Evolutionary conservation across 805 yeast genomes (phyloP).

Genomic region (Metschnikowia shivogae): DNA sequence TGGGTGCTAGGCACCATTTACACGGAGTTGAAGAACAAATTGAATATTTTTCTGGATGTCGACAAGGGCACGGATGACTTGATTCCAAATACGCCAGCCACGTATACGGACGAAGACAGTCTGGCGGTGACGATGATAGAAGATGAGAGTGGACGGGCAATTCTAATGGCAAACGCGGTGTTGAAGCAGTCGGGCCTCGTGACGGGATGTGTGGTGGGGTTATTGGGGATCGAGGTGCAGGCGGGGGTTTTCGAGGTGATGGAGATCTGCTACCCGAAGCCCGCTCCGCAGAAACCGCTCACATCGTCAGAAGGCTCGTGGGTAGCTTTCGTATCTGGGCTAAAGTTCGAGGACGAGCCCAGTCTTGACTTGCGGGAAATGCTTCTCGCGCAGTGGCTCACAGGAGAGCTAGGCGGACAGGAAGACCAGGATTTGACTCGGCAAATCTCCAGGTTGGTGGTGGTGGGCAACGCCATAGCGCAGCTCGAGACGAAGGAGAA

Average conservation of each 20-base stretch:
- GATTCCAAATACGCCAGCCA: conserved; percentile 37
- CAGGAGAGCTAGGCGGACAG: conserved; percentile 59
- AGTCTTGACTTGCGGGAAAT: conserved; percentile 47
- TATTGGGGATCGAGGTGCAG: conserved; percentile 78
- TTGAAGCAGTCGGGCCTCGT: conserved; percentile 58
- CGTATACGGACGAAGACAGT: conserved; percentile 39
- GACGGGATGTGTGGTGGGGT: conserved; percentile 86
- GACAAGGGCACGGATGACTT: conserved; percentile 53
- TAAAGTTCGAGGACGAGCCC: conserved; percentile 48
- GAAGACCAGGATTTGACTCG: conserved; percentile 22
- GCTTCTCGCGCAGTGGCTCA: conserved; percentile 61
- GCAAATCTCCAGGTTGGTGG: conserved; percentile 48
- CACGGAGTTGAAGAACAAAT: conserved; percentile 78
- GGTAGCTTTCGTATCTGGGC: conserved; percentile 75
- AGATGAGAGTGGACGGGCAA: conserved; percentile 88
- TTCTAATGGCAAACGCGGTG: conserved; percentile 58
- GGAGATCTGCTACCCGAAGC: conserved; percentile 70
- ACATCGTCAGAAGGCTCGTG: conserved; percentile 11
- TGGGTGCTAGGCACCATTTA: conserved; percentile 89
- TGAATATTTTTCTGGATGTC: conserved; percentile 80
- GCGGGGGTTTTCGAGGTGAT: conserved; percentile 82
- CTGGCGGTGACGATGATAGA: conserved; percentile 65
- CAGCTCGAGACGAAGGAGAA: conserved; percentile 22
- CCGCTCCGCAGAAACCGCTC: conserved; percentile 50
- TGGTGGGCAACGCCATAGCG: conserved; percentile 70